Conservation (phyloP, 805 yeast species). For the Candida adriatica region DNA sequence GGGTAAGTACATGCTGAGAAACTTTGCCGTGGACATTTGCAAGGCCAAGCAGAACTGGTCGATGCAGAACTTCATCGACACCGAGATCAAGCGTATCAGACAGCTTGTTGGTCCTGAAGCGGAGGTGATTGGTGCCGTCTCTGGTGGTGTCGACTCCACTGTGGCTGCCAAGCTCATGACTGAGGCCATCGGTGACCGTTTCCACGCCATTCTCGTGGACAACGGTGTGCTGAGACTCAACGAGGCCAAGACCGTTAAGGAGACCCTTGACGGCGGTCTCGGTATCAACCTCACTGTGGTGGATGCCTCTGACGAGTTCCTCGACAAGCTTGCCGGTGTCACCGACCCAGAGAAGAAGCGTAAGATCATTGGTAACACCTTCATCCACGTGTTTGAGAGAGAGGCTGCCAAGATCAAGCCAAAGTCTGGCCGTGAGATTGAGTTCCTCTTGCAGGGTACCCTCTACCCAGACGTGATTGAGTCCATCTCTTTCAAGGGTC, state of each 20-base stretch:
- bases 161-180: conserved; percentile 98
- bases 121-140: conserved; percentile 98
- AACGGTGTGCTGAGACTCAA: conserved; percentile 95
- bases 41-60: conserved; percentile 88
- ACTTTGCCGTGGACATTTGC: conserved; percentile 92
- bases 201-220: conserved; percentile 97
- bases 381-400: conserved; percentile 93
- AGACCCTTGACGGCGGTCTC: conserved; percentile 85
- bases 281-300: conserved; percentile 93
- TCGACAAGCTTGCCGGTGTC: conserved; percentile 81
- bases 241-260: conserved; percentile 84
- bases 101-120: conserved; percentile 93
- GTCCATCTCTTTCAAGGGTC: conserved; percentile 98
- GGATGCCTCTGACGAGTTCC: conserved; percentile 88
- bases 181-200: conserved; percentile 97
- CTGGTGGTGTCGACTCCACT: conserved; percentile 99
- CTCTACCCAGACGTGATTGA: conserved; percentile 98
- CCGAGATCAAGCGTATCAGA: conserved; percentile 91
- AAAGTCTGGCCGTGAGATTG: conserved; percentile 81
- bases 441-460: conserved; percentile 93
- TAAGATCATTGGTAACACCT: conserved; percentile 96
- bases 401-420: conserved; percentile 92
- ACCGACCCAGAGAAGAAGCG: conserved; percentile 99
- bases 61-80: conserved; percentile 95
- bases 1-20: conserved; percentile 81